Evolutionary conservation across 345 rosid species (phyloP).

Genomic region (Camelina hispida): DNA sequence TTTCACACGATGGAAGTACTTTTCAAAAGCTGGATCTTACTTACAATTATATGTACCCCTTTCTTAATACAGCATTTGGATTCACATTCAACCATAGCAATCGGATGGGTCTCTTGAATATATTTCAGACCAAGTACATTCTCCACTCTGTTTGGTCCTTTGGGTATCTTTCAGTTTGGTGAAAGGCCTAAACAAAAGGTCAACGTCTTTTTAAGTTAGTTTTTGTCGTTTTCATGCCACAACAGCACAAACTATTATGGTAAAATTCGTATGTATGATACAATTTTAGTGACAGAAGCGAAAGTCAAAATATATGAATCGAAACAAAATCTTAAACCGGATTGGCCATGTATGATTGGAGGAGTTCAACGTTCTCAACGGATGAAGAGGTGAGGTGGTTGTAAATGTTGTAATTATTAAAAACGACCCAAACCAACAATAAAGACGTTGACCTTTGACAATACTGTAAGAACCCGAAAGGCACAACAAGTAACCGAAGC

Average conservation of each 20-base stretch:
- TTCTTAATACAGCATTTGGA: slow-evolving; percentile 26
- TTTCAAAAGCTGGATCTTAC: slow-evolving; percentile 8
- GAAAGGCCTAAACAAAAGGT: slow-evolving; percentile 2
- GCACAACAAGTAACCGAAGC: slow-evolving; percentile 11
- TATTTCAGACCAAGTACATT: too few relatives aligned
- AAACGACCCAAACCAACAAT: neutral
- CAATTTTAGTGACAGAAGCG: too few relatives aligned
- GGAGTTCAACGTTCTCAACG: too few relatives aligned
- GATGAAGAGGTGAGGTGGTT: too few relatives aligned
- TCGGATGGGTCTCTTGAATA: too few relatives aligned
- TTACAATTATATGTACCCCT: neutral
- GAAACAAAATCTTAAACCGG: too few relatives aligned
- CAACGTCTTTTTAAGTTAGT: neutral
- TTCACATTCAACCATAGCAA: neutral
- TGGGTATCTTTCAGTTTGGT: slow-evolving; percentile 7
- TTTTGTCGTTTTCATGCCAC: neutral
- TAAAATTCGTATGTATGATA: too few relatives aligned
- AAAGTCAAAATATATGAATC: too few relatives aligned
- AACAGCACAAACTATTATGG: neutral
- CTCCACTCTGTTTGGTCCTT: neutral
- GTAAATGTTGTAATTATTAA: neutral
- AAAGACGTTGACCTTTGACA: neutral
- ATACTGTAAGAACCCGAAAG: slow-evolving; percentile 7
- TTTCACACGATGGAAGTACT: slow-evolving; percentile 2
- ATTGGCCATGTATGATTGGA: too few relatives aligned